A percentile compares a stretch with the other conserved stretches of the same genome.
Conservation (phyloP, 2,329 filamentous ascomycete genomes). For the Fusarium kyushuense region DNA sequence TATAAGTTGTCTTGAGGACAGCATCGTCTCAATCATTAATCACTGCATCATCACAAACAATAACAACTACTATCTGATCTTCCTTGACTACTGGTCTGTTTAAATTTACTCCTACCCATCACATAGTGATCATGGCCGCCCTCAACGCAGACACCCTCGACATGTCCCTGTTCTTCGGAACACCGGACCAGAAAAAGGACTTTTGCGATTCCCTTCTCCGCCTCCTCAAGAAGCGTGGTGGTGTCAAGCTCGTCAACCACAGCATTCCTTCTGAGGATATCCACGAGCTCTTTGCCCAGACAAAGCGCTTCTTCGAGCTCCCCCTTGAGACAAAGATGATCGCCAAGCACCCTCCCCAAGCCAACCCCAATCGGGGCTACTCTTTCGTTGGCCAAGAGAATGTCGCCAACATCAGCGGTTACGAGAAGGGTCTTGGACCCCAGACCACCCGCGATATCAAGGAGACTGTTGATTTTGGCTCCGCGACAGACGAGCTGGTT, state of each 20-base stretch:
- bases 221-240: slow-evolving; percentile 41
- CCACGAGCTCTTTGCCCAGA: slow-evolving; percentile 44
- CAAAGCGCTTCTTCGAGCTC: slow-evolving; percentile 50
- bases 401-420: slow-evolving; percentile 51
- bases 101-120: too few relatives aligned
- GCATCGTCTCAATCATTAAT: neutral
- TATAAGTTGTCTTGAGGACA: slow-evolving; percentile 4
- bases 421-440: slow-evolving; percentile 60
- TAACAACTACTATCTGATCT: neutral
- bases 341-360: slow-evolving; percentile 50
- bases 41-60: neutral
- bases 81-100: neutral
- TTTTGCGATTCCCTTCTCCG: slow-evolving; percentile 44
- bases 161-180: slow-evolving; percentile 50
- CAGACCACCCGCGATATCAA: slow-evolving; percentile 63
- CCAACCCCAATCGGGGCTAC: slow-evolving; percentile 55
- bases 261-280: slow-evolving; percentile 42
- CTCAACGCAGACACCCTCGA: slow-evolving; percentile 43
- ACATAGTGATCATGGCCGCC: slow-evolving; percentile 22
- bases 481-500: slow-evolving; percentile 48
- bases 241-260: slow-evolving; percentile 48
- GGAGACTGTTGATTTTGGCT: slow-evolving; percentile 57
- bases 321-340: slow-evolving; percentile 50
- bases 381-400: slow-evolving; percentile 54
- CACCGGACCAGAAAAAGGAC: slow-evolving; percentile 38